Conservation (phyloP, 305 asterid genomes). For the Galium porrigens region DNA sequence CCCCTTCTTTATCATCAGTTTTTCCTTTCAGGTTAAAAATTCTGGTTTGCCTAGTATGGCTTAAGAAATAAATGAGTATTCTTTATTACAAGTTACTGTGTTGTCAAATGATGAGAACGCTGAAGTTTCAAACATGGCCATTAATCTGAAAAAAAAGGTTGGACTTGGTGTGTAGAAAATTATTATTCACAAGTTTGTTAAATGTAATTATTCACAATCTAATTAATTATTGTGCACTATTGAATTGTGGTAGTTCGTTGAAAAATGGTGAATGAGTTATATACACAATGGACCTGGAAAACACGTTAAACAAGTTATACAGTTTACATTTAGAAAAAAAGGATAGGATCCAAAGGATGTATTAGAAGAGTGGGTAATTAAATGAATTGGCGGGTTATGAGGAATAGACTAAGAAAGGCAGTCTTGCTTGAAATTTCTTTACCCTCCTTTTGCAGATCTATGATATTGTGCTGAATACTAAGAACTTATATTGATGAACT, state of each 20-base stretch:
- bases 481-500: neutral
- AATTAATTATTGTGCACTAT: neutral
- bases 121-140: neutral
- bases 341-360: neutral
- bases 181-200: neutral
- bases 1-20: neutral
- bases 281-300: neutral
- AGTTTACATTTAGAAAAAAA: neutral
- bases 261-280: too few relatives aligned
- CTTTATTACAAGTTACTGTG: neutral
- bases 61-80: neutral
- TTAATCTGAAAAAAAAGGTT: neutral
- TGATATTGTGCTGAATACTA: neutral
- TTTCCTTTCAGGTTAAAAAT: neutral
- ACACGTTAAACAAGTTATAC: neutral
- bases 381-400: neutral
- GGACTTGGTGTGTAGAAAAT: neutral
- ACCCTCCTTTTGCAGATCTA: neutral
- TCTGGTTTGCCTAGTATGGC: neutral
- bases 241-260: neutral
- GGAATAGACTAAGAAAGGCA: neutral
- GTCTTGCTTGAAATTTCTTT: neutral
- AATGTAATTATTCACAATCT: too few relatives aligned
- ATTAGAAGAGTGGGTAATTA: neutral
- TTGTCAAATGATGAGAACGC: neutral